Base-by-base conservation (phyloP, 176 grass and related monocot species). In the Zea luxurians region DNA sequence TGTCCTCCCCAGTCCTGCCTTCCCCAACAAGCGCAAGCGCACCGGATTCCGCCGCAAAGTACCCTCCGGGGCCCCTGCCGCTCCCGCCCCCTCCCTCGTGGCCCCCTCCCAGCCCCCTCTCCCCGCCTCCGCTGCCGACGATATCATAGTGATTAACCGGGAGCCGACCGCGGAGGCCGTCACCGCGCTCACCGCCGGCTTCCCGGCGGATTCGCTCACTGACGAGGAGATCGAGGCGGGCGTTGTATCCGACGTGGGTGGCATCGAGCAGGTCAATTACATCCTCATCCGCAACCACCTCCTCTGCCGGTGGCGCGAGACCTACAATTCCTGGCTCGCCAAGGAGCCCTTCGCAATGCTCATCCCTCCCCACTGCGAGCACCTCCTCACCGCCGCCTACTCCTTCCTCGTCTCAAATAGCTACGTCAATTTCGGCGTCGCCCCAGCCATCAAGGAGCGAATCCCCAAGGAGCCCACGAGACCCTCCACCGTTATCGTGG, bases 241-340 rank as follows among this genome's bases (percentile, higher is more conserved):
- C 78, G 92, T 99, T 61, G 92, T 99, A 53, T 90, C 96, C 4
- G 89, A 91, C 68, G 79, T 99, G 10, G 96, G 91, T 48, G 96
- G 96, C 71, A 99, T 99, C 64, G 92, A 99, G 81, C 96, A 99
- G 91, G 96, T 99, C 38, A 99, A 99, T 70, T 95, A 99, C 83
- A 95, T 99, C 75, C 92, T 99, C 70, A 92, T 99, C 62, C 92
- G 92, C 53, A 99, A 99, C 83, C 96, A 99, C 78, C 89, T 91
- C 52, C 85, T 99, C 71, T 80, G 77, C 52, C 58, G 68, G 81
- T 99, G 96, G 96, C 80, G 92, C 34, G 96, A 99, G 88, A 86
- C 91, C 58, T 91, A 87, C 74, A 84, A 83, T 35, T 87, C 65
- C 35, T 99, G 90, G 96, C 73, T 95, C 2, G 66, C 90, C 50